phyloP scores from a whole-genome alignment of 441 rosid species.

The Syzygium syzygioides region DNA sequence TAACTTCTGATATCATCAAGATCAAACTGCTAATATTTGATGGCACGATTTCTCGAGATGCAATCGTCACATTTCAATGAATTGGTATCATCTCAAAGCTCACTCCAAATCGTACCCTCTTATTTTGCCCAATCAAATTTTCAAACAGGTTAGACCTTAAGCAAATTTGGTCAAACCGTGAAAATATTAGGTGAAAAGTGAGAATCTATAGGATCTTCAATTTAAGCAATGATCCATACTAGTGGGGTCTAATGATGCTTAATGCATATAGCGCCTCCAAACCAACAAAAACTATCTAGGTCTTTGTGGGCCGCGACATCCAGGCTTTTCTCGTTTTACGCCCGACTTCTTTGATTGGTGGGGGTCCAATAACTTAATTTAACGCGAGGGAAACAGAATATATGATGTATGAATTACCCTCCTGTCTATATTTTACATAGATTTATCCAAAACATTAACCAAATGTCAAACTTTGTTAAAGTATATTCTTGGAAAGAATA shows the following conservation, averaged over 20 bases:
- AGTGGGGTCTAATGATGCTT: background rate
- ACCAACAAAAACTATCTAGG: background rate
- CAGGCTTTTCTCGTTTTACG: background rate
- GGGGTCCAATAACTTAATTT: background rate
- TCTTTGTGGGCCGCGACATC: background rate
- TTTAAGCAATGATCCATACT: background rate
- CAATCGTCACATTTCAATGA: background rate
- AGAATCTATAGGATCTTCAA: background rate
- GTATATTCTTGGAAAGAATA: background rate
- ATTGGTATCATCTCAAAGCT: background rate
- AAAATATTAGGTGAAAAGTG: background rate
- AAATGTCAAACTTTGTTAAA: background rate
- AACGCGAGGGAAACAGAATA: background rate
- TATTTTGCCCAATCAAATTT: background rate
- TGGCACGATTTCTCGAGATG: background rate
- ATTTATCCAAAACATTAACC: background rate
- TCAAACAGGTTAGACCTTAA: background rate
- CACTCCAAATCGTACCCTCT: background rate
- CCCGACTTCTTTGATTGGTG: background rate
- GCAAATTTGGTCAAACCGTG: background rate
- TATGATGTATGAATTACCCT: background rate
- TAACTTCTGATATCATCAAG: background rate
- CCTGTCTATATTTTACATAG: background rate
- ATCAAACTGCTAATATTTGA: background rate
- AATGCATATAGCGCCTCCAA: background rate